Base-by-base conservation (phyloP, 2,329 filamentous ascomycete genomes). In the Lachnellula occidentalis region DNA sequence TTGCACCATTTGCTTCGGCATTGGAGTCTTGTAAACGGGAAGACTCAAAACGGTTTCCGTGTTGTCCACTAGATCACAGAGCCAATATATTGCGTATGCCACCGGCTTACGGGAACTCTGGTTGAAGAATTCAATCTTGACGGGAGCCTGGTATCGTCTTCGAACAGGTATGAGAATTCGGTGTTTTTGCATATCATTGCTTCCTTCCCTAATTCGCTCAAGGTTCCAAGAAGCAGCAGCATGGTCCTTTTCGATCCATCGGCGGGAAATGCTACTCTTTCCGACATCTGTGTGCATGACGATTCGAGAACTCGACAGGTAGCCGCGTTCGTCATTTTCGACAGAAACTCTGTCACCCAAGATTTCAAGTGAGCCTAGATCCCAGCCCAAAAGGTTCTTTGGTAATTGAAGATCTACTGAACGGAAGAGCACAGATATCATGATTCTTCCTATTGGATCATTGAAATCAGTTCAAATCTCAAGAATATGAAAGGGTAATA, bases 111-210 rank as follows among this genome's bases (percentile, higher is more conserved):
- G 53, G 9, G 53, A 54, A 8, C 48, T 48, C 12, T 45, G 42
- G n/a, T 45, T 56, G 51, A 54, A 60, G 46, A 60, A 60, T 45
- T 60, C 58, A n/a, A 60, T 46, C 17, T 50, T 47, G 45, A 60
- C 37, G 8, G 58, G 58, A n/a, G 56, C 22, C 51, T 58, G 55
- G 50, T 60, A 60, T 2, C 58, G 51, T 19, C 47, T 51, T 34
- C 58, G 54, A 17, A 60, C 58, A 4, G 58, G 58, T 5, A 58
- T 45, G 5, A 60, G 39, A 5, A 60, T 47, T 12, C 58, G 48
- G 17, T 48, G 56, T 37, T 60, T 58, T n/a, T 58, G 53, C 37
- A 60, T 21, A 6, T 53, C 45, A 11, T 50, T 47, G 5, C 50
- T 39, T 1, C 53, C 53, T 48, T 60, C 58, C 12, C 41, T 51